Conservation (phyloP, 108 stramenopile species). For the Cylindrotheca closterium region DNA sequence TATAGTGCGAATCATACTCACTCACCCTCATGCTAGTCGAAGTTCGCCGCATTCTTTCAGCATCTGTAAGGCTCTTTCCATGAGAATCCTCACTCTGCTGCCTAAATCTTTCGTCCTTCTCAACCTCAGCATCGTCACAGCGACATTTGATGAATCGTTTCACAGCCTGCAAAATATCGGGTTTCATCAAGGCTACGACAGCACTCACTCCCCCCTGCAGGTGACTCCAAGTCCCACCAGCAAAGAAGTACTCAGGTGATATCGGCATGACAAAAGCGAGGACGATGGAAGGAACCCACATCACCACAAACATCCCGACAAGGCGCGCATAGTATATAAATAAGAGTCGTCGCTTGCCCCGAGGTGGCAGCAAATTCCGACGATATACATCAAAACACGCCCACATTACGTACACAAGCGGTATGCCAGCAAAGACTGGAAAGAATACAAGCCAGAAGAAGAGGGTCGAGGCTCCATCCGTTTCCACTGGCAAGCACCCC, state of each 20-base stretch:
- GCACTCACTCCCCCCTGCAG: slow-evolving; percentile 12
- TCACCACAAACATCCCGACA: slow-evolving; percentile 9
- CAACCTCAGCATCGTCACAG: no score
- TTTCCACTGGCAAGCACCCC: slow-evolving; percentile 13
- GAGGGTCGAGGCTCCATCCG: slow-evolving; percentile 1
- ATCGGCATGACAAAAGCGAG: slow-evolving; percentile 5
- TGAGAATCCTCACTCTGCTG: no score
- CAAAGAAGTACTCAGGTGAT: no score
- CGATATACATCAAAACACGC: background rate
- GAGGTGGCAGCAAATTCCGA: slow-evolving; percentile 10
- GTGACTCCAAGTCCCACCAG: slow-evolving; percentile 4
- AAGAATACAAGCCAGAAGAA: slow-evolving; percentile 20
- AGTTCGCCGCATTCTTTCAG: no score
- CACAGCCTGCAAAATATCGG: slow-evolving; percentile 7
- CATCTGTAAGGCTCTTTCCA: no score
- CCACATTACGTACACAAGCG: slow-evolving; percentile 6
- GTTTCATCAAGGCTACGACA: slow-evolving; percentile 13
- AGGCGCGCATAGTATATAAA: slow-evolving; percentile 14
- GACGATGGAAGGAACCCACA: slow-evolving; percentile 29
- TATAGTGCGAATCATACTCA: no score
- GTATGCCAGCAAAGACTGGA: slow-evolving; percentile 12
- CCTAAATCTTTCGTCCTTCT: no score
- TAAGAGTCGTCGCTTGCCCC: slow-evolving; percentile 8
- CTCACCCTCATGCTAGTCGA: no score
- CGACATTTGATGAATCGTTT: background rate